These are phyloP conservation scores for Bruguiera hainesii DNA, from an alignment of 441 rosid genomes.

Conservation along the genomic window DNA sequence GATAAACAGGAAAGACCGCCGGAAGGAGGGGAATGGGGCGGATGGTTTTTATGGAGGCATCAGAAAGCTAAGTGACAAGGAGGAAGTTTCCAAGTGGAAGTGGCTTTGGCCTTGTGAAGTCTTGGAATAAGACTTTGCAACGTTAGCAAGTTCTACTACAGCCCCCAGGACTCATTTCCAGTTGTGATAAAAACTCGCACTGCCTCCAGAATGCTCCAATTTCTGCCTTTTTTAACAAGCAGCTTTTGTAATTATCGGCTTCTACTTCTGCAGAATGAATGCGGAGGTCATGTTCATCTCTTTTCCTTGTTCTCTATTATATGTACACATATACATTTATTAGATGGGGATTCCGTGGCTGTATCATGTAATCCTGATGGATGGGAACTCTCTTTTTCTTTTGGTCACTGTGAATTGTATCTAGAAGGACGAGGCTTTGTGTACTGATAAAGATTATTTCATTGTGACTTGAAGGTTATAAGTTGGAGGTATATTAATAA, in stretches of 20 bases:
- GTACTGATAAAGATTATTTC: too few species aligned
- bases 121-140: constrained; percentile 36
- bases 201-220: too few species aligned
- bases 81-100: constrained; percentile 67
- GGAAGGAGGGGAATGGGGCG: constrained; percentile 77
- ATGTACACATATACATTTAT: neutral
- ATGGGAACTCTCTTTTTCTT: constrained; percentile 16
- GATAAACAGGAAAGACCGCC: constrained; percentile 56
- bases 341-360: constrained; percentile 10
- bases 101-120: constrained; percentile 61
- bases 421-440: neutral
- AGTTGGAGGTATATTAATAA: too few species aligned
- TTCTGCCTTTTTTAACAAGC: neutral
- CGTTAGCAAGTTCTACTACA: neutral
- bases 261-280: constrained; percentile 4
- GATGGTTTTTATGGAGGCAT: constrained; percentile 92
- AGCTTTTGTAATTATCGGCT: constrained; percentile 11
- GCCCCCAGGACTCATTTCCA: neutral
- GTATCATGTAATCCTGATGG: constrained; percentile 15
- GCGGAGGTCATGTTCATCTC: constrained; percentile 8
- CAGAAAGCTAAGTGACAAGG: constrained; percentile 38
- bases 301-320: neutral
- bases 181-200: constrained; percentile 6
- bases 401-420: constrained; percentile 13
- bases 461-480: too few species aligned